Percentiles rank a stretch among this genome's conserved stretches.
These are phyloP conservation scores for Aspergillus baeticus DNA, from an alignment of 495 filamentous ascomycete species.

Conservation along the genomic window DNA sequence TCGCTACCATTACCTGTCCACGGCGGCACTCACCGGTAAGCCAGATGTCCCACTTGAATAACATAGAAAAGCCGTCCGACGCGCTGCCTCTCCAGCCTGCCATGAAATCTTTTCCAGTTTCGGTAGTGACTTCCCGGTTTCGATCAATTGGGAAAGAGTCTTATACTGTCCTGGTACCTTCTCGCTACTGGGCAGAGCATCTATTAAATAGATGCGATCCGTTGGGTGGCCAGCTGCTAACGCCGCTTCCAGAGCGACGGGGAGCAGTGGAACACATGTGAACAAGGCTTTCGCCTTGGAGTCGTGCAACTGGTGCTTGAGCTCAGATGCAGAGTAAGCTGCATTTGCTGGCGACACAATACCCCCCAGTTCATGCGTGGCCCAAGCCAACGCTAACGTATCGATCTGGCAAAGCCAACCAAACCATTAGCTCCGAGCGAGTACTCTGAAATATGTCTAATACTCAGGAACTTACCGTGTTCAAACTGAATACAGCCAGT, in stretches of 20 bases:
- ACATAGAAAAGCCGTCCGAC: conserved; percentile 79
- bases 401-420: conserved; percentile 60
- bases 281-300: conserved; percentile 75
- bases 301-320: conserved; percentile 75
- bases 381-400: conserved; percentile 72
- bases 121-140: conserved; percentile 60
- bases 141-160: conserved; percentile 67
- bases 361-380: conserved; percentile 72
- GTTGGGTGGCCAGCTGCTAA: conserved; percentile 65
- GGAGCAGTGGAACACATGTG: conserved; percentile 73
- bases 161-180: conserved; percentile 63
- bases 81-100: conserved; percentile 70
- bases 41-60: conserved; percentile 90
- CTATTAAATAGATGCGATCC: conserved; percentile 72
- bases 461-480: conserved; percentile 75
- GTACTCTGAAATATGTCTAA: conserved; percentile 47
- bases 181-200: not conserved
- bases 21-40: conserved; percentile 58
- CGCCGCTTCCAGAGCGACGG: conserved; percentile 68
- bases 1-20: not conserved
- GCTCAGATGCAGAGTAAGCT: conserved; percentile 70
- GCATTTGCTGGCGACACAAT: conserved; percentile 81
- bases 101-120: conserved; percentile 65
- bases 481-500: conserved; percentile 71
- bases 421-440: not conserved